phyloP scores from a whole-genome alignment of 768 basidiomycete genomes.

The Boletus sp. region DNA sequence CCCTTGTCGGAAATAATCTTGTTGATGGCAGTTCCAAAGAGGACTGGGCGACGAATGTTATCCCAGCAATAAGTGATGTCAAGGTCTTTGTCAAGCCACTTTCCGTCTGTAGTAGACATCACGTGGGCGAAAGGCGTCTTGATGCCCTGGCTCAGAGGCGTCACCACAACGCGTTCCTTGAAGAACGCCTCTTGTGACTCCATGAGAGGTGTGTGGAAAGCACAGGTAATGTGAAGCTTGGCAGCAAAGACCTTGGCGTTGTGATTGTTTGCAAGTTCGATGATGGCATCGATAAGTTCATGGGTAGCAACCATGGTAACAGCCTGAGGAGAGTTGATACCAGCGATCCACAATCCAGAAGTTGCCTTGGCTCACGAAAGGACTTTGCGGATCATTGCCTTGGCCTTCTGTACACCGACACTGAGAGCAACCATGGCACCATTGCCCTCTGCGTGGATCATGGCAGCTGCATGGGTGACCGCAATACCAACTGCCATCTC shows the following conservation, averaged over 20 bases:
- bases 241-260: too few relatives aligned
- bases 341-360: slow-evolving; percentile 33
- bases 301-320: slow-evolving; percentile 33
- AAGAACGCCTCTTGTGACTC: too few relatives aligned
- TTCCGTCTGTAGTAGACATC: too few relatives aligned
- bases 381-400: slow-evolving; percentile 31
- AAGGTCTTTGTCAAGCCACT: slow-evolving; percentile 31
- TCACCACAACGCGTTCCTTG: too few relatives aligned
- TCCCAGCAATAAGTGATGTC: slow-evolving; percentile 34
- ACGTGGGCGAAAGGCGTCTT: too few relatives aligned
- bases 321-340: slow-evolving; percentile 37
- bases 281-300: slow-evolving; percentile 31
- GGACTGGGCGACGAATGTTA: slow-evolving; percentile 34
- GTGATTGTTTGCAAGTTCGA: slow-evolving; percentile 25
- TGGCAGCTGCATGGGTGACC: slow-evolving; percentile 34
- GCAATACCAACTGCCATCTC: slow-evolving; percentile 34
- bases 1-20: slow-evolving; percentile 30
- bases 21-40: slow-evolving; percentile 33
- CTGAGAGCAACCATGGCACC: too few relatives aligned
- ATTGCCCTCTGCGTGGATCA: slow-evolving; percentile 33
- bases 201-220: too few relatives aligned
- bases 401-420: too few relatives aligned
- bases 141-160: too few relatives aligned
- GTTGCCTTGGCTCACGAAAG: slow-evolving; percentile 25
- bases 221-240: too few relatives aligned